Percentiles rank a stretch among this genome's conserved stretches.
Conservation (phyloP, 345 rosid genomes). For the Eucalyptus pumila region DNA sequence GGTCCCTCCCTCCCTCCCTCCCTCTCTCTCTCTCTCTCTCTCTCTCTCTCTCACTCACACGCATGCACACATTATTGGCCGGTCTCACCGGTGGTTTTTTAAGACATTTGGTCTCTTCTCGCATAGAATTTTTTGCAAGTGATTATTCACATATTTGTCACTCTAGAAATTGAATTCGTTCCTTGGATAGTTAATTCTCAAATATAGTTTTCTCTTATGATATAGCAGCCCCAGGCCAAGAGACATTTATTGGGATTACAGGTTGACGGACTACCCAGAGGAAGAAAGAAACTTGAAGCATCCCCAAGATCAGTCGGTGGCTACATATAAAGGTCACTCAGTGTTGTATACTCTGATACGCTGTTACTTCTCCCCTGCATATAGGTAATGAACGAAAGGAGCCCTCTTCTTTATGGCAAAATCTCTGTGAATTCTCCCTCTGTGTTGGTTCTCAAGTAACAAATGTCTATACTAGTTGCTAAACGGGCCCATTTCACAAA, state of each 20-base stretch:
- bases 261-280: constrained; percentile 49
- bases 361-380: constrained; percentile 59
- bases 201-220: neutral
- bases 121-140: neutral
- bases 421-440: neutral
- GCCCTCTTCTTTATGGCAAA: neutral
- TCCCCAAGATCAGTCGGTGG: constrained; percentile 40
- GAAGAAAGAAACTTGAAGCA: constrained; percentile 25
- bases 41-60: neutral
- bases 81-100: neutral
- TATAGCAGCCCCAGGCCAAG: constrained; percentile 4
- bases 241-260: constrained; percentile 38
- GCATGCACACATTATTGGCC: neutral
- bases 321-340: constrained; percentile 55
- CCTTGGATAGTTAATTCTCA: neutral
- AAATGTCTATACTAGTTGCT: neutral
- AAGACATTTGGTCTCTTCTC: neutral
- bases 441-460: neutral
- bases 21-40: too few species aligned
- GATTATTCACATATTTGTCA: neutral
- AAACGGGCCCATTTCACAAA: neutral
- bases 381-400: constrained; percentile 19
- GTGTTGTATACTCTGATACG: constrained; percentile 50
- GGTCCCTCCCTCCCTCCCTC: too few species aligned
- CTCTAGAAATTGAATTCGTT: neutral